These are phyloP conservation scores for Crithidia fasciculata DNA, from an alignment of 208 protist species.

Conservation along the genomic window DNA sequence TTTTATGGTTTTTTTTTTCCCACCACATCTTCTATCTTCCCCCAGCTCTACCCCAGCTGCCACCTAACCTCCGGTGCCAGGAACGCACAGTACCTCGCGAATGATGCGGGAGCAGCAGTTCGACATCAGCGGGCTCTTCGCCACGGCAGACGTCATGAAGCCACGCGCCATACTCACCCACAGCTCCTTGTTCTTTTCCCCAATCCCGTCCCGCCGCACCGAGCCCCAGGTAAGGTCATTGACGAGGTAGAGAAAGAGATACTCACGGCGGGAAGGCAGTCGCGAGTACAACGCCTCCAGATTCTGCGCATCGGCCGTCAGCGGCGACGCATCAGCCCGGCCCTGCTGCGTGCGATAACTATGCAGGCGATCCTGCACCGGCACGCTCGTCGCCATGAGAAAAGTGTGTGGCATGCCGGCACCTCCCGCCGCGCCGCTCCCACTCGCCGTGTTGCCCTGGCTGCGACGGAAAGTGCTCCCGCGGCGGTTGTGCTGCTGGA, in stretches of 20 bases:
- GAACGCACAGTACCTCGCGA: slow-evolving; percentile 53
- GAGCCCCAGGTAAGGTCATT: slow-evolving; percentile 59
- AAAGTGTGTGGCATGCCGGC: slow-evolving; percentile 2
- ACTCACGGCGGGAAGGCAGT: slow-evolving; percentile 61
- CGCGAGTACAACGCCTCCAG: slow-evolving; percentile 3
- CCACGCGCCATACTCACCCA: slow-evolving; percentile 59
- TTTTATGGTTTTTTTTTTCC: not conserved
- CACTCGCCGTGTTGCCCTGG: not conserved
- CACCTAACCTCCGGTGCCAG: not conserved
- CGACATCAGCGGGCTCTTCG: slow-evolving; percentile 54
- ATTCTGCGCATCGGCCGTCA: not conserved
- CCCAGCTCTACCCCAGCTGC: not conserved
- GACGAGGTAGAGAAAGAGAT: slow-evolving; percentile 52
- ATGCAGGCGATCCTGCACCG: slow-evolving; percentile 17
- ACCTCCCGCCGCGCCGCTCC: too few relatives aligned
- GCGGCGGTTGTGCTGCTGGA: slow-evolving; percentile 25
- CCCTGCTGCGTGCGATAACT: slow-evolving; percentile 5
- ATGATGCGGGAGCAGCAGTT: slow-evolving; percentile 64
- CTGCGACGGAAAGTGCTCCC: slow-evolving; percentile 27
- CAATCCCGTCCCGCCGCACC: slow-evolving; percentile 33
- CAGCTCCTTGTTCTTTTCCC: slow-evolving; percentile 40
- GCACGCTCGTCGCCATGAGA: not conserved
- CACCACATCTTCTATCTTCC: too few relatives aligned
- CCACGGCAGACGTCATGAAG: slow-evolving; percentile 49
- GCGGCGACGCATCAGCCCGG: not conserved